A percentile compares a stretch with the other conserved stretches of the same genome.
Evolutionary conservation across 345 rosid genomes (phyloP).

Genomic region (Citrus maxima): DNA sequence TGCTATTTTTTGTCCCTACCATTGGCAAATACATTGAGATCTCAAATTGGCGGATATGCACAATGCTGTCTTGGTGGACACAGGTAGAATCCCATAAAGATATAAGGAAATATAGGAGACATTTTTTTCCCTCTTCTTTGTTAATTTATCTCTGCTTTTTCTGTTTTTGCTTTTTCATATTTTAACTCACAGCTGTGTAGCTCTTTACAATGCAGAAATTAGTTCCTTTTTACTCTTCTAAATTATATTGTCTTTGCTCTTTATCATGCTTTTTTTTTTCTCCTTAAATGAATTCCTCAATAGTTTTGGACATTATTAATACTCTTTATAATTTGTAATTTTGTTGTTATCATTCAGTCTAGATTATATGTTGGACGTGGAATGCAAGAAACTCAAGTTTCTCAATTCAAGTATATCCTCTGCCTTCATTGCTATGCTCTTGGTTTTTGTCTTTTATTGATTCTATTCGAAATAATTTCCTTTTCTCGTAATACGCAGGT

Average conservation of each 20-base stretch:
- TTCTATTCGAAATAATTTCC: not conserved
- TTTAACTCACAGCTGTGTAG: not conserved
- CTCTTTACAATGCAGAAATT: not conserved
- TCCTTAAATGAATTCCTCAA: not conserved
- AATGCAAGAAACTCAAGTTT: constrained; percentile 93
- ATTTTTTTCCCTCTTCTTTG: not conserved
- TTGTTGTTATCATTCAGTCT: constrained; percentile 51
- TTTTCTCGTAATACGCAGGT: constrained; percentile 41
- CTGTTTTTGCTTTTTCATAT: not conserved
- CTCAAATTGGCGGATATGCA: constrained; percentile 66
- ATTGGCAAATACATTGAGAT: constrained; percentile 75
- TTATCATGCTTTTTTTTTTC: not conserved
- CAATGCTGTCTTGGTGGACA: constrained; percentile 68
- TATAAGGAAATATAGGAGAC: not conserved
- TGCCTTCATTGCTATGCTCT: constrained; percentile 20
- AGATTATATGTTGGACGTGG: constrained; percentile 86
- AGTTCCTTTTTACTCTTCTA: not conserved
- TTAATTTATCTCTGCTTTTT: not conserved
- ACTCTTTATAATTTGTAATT: not conserved
- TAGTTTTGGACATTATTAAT: constrained; percentile 4
- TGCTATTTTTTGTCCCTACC: constrained; percentile 81
- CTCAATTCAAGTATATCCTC: constrained; percentile 69
- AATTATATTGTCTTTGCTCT: not conserved
- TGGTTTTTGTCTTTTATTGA: not conserved
- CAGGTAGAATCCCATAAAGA: constrained; percentile 51